A percentile compares a stretch with the other conserved stretches of the same genome.
phyloP scores from a whole-genome alignment of 352 stramenopile species.

The Pythium vanterpoolii region DNA sequence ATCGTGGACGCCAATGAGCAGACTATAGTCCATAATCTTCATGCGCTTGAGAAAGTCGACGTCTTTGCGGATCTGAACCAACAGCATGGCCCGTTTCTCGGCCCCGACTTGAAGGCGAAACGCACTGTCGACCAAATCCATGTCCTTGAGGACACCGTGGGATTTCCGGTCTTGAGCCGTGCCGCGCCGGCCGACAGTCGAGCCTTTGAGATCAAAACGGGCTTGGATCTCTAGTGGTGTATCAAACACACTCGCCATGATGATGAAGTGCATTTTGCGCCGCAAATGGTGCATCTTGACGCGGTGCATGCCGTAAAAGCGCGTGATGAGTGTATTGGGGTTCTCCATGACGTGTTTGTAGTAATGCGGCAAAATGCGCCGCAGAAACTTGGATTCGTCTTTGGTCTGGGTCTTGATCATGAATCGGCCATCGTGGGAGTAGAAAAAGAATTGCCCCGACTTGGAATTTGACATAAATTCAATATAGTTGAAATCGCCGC shows the following conservation, averaged over 20 bases:
- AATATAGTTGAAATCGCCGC: conserved; percentile 95
- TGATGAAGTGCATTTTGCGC: conserved; percentile 92
- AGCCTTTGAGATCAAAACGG: conserved; percentile 90
- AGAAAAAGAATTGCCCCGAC: conserved; percentile 99
- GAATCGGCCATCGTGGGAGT: conserved; percentile 95
- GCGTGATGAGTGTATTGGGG: conserved; percentile 96
- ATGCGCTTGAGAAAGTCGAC: conserved; percentile 89
- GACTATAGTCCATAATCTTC: conserved; percentile 95
- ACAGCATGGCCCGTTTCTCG: conserved; percentile 67
- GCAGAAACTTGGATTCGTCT: conserved; percentile 98
- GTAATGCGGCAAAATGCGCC: conserved; percentile 96
- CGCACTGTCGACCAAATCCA: conserved; percentile 85
- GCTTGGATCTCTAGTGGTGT: conserved; percentile 91
- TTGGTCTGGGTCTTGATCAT: conserved; percentile 99
- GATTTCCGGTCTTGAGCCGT: conserved; percentile 52
- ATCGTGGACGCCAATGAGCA: conserved; percentile 92
- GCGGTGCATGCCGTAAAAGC: conserved; percentile 97
- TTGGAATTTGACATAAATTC: conserved; percentile 99
- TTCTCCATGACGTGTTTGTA: conserved; percentile 97
- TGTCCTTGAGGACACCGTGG: conserved; percentile 86
- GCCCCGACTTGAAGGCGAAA: conserved; percentile 85
- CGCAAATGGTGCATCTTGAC: conserved; percentile 97
- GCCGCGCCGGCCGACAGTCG: conserved; percentile 77
- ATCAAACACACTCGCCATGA: conserved; percentile 98
- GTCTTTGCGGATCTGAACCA: conserved; percentile 87